Percentiles rank a stretch among this genome's conserved stretches.
Evolutionary conservation across 2,329 filamentous ascomycete species (phyloP).

Genomic region (Aspergillus candidus): DNA sequence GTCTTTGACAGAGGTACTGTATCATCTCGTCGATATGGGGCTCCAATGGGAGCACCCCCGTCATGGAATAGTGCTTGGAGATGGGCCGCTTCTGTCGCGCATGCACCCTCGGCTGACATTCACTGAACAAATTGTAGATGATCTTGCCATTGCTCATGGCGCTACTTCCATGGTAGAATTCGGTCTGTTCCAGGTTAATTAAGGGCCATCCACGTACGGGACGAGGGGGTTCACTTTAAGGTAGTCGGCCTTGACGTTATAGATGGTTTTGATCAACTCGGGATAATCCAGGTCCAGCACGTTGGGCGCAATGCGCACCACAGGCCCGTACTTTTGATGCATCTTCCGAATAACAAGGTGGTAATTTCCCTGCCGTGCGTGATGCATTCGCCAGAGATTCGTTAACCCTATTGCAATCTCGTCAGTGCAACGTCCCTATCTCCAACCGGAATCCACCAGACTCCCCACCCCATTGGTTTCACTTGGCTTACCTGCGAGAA

Average conservation of each 20-base stretch:
- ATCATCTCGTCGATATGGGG: conserved; percentile 27
- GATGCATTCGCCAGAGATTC: conserved; percentile 34
- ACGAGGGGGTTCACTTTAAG: conserved; percentile 2
- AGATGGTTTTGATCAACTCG: conserved; percentile 34
- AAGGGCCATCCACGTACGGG: not conserved
- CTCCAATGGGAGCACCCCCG: conserved; percentile 20
- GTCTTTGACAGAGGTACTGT: conserved; percentile 22
- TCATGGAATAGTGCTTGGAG: conserved; percentile 31
- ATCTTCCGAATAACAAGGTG: conserved; percentile 26
- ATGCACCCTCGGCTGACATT: conserved; percentile 28
- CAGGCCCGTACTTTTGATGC: conserved; percentile 36
- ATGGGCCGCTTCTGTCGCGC: conserved; percentile 34
- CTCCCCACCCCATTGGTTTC: not conserved
- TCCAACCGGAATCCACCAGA: not conserved
- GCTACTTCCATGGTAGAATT: conserved; percentile 35
- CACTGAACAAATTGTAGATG: conserved; percentile 36
- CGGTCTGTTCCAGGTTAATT: conserved; percentile 22
- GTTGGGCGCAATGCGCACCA: conserved; percentile 40
- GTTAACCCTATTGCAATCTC: conserved; percentile 23
- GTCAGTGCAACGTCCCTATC: not conserved
- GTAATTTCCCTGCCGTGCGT: conserved; percentile 20
- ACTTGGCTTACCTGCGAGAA: conserved; percentile 14
- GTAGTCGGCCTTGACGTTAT: conserved; percentile 27
- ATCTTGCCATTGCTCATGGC: conserved; percentile 31
- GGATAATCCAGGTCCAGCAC: conserved; percentile 35